phyloP scores from a whole-genome alignment of 805 yeast species.

The Ogataea siamensis region DNA sequence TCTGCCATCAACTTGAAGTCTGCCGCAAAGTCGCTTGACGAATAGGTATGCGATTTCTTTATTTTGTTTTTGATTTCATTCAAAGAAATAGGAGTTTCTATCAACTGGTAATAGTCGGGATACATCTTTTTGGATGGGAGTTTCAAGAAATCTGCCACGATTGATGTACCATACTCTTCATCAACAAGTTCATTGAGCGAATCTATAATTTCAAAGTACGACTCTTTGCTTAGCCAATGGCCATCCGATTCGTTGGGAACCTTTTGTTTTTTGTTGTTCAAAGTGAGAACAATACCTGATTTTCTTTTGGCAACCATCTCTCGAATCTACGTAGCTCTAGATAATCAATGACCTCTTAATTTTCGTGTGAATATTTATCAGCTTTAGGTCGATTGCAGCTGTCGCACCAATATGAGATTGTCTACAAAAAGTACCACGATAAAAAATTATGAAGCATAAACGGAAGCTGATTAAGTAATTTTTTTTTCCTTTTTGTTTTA shows the following conservation, averaged over 20 bases:
- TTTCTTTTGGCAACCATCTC: slow-evolving; percentile 26
- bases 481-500: too few relatives aligned
- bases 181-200: slow-evolving; percentile 35
- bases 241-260: slow-evolving; percentile 1
- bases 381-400: too few relatives aligned
- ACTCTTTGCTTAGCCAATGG: slow-evolving; percentile 21
- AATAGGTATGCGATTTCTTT: slow-evolving; percentile 35
- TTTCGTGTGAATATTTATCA: too few relatives aligned
- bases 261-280: slow-evolving; percentile 21
- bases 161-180: slow-evolving; percentile 34
- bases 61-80: slow-evolving; percentile 58
- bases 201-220: slow-evolving; percentile 35
- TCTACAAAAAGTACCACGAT: too few relatives aligned
- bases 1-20: slow-evolving; percentile 67
- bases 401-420: too few relatives aligned
- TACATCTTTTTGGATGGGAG: slow-evolving; percentile 72
- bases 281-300: slow-evolving; percentile 15
- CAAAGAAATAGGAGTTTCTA: slow-evolving; percentile 65
- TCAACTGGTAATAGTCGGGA: slow-evolving; percentile 75
- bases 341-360: too few relatives aligned
- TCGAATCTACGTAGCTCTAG: too few relatives aligned
- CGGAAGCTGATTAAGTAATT: too few relatives aligned
- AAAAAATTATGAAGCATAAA: too few relatives aligned
- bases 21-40: slow-evolving; percentile 43
- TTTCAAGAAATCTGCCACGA: slow-evolving; percentile 55